Percentiles rank a stretch among this genome's conserved stretches.
Conservation (phyloP, 805 yeast species). For the Metschnikowia anglica region DNA sequence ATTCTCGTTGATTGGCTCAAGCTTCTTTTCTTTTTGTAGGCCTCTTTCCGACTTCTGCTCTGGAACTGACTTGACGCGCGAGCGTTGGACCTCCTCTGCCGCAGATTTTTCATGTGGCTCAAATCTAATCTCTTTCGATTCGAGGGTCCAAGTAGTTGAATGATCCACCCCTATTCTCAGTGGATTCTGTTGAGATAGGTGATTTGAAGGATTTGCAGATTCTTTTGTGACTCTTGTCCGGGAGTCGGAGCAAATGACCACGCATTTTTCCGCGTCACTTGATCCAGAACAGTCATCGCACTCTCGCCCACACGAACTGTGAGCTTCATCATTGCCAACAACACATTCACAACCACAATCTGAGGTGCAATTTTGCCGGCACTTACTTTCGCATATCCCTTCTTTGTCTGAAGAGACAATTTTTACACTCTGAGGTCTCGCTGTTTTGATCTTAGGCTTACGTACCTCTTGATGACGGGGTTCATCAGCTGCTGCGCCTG, state of each 20-base stretch:
- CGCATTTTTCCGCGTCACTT: not conserved
- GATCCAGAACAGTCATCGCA: constrained; percentile 1
- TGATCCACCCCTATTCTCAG: no score
- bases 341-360: constrained; percentile 3
- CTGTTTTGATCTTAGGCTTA: not conserved
- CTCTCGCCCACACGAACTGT: constrained; percentile 6
- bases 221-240: not conserved
- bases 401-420: not conserved
- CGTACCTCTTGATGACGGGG: not conserved
- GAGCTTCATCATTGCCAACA: constrained; percentile 5
- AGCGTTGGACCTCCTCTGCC: not conserved
- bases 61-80: no score
- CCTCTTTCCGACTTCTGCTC: no score
- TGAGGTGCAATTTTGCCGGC: not conserved
- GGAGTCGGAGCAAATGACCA: not conserved
- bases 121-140: not conserved
- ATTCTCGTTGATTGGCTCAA: not conserved
- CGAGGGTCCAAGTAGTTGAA: no score
- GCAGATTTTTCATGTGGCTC: not conserved
- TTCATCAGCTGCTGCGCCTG: not conserved
- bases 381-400: no score
- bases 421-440: not conserved
- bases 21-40: not conserved
- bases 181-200: not conserved
- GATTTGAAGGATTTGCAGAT: not conserved